These are phyloP conservation scores for Aegle marmelos DNA, from an alignment of 345 rosid genomes.

Conservation along the genomic window DNA sequence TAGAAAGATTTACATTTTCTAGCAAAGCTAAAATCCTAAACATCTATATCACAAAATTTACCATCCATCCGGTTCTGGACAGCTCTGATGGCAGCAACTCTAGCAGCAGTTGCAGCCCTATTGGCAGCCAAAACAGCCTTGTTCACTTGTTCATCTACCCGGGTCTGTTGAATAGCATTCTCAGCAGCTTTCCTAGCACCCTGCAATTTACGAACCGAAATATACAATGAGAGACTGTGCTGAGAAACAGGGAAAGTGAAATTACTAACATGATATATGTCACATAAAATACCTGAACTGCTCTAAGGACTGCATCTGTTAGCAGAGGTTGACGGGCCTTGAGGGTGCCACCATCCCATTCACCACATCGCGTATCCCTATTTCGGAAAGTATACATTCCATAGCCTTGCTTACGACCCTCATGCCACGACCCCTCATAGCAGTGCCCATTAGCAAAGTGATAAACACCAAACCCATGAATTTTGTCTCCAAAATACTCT, in stretches of 20 bases:
- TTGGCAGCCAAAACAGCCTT: conserved; percentile 69
- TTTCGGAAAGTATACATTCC: conserved; percentile 78
- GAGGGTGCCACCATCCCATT: conserved; percentile 76
- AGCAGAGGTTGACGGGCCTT: conserved; percentile 39
- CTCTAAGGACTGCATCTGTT: conserved; percentile 45
- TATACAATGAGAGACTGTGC: background rate
- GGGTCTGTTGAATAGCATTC: conserved; percentile 50
- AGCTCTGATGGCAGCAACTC: conserved; percentile 94
- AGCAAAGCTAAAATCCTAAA: conserved; percentile 22
- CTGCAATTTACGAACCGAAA: conserved; percentile 27
- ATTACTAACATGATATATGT: background rate
- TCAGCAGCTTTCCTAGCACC: conserved; percentile 78
- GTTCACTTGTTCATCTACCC: conserved; percentile 80
- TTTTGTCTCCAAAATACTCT: conserved; percentile 90
- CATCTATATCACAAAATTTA: conserved; percentile 70
- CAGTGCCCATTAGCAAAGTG: conserved; percentile 86
- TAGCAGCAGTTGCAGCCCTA: conserved; percentile 88
- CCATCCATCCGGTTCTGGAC: conserved; percentile 91
- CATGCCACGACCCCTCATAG: conserved; percentile 98
- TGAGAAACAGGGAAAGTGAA: background rate
- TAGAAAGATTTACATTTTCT: conserved; percentile 34
- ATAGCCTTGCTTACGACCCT: conserved; percentile 86
- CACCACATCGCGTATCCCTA: conserved; percentile 65
- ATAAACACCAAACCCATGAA: conserved; percentile 91
- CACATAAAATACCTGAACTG: conserved; percentile 55